A percentile compares a stretch with the other conserved stretches of the same genome.
phyloP scores from a whole-genome alignment of 345 rosid species.

The Lepidium sativum region DNA sequence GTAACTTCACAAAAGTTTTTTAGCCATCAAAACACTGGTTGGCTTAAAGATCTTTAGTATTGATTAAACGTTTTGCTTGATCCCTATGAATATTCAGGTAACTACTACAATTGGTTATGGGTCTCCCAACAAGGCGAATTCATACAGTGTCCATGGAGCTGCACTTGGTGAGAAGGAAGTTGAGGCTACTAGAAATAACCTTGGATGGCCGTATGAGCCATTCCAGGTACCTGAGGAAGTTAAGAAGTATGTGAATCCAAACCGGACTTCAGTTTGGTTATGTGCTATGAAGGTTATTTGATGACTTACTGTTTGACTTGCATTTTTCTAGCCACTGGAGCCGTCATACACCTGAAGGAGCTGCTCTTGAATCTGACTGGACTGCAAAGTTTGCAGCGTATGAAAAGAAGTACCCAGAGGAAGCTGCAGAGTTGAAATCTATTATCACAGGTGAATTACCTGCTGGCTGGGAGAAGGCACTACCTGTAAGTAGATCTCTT shows the following conservation, averaged over 20 bases:
- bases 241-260: slow-evolving; percentile 43
- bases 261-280: background rate
- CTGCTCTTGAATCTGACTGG: slow-evolving; percentile 85
- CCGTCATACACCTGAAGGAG: slow-evolving; percentile 66
- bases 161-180: slow-evolving; percentile 99
- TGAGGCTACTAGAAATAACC: slow-evolving; percentile 96
- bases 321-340: slow-evolving; percentile 80
- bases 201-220: slow-evolving; percentile 88
- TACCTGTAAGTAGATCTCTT: slow-evolving; percentile 56
- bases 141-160: slow-evolving; percentile 93
- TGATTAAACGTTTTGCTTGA: background rate
- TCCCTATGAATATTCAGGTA: slow-evolving; percentile 33
- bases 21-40: background rate
- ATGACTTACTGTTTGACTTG: background rate
- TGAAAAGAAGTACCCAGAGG: slow-evolving; percentile 80
- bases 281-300: background rate
- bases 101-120: slow-evolving; percentile 97
- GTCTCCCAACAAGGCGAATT: slow-evolving; percentile 94
- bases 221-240: slow-evolving; percentile 96
- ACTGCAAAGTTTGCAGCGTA: slow-evolving; percentile 73
- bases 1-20: slow-evolving; percentile 24
- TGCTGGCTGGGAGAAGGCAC: slow-evolving; percentile 90
- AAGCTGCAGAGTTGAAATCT: slow-evolving; percentile 86
- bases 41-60: background rate
- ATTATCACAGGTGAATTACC: slow-evolving; percentile 75